phyloP scores from a whole-genome alignment of 768 basidiomycete genomes.

The Tricholoma matsutake region DNA sequence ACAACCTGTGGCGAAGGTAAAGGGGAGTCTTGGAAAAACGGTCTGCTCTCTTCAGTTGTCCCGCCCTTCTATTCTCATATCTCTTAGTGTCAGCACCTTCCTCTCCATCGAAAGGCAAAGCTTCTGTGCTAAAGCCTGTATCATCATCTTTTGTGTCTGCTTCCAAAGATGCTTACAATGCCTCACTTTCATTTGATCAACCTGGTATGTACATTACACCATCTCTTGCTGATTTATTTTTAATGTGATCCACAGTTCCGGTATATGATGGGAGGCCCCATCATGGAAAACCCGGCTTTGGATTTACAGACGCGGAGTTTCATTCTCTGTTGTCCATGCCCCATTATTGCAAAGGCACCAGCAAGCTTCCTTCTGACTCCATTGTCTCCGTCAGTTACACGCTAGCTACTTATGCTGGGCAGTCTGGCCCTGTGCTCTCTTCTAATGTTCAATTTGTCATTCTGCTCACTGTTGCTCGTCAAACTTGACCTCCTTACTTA shows the following conservation, averaged over 20 bases:
- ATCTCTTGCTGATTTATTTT: not conserved
- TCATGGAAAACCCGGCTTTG: not conserved
- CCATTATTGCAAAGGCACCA: not conserved
- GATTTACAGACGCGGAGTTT: conserved; percentile 6
- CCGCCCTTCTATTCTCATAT: not conserved
- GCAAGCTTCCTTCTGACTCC: conserved; percentile 3
- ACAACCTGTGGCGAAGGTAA: not conserved
- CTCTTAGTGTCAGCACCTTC: not conserved
- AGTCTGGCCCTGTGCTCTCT: not conserved
- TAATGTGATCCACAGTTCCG: conserved; percentile 2
- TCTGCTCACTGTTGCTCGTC: conserved; percentile 3
- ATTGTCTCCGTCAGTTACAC: conserved; percentile 2
- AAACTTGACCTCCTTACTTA: not conserved
- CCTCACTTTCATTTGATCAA: not conserved
- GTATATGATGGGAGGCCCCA: conserved; percentile 6
- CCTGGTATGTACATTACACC: not conserved
- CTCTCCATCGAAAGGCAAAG: not conserved
- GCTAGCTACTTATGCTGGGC: conserved; percentile 2
- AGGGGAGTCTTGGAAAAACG: too few relatives aligned
- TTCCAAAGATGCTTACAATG: not conserved
- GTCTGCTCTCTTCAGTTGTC: not conserved
- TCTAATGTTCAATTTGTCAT: conserved; percentile 10
- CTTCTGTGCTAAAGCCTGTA: not conserved
- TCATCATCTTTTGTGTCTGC: not conserved
- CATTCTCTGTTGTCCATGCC: not conserved